Evolutionary conservation across 2,329 filamentous ascomycete species (phyloP).

Genomic region (Ceratocystis huliohia): DNA sequence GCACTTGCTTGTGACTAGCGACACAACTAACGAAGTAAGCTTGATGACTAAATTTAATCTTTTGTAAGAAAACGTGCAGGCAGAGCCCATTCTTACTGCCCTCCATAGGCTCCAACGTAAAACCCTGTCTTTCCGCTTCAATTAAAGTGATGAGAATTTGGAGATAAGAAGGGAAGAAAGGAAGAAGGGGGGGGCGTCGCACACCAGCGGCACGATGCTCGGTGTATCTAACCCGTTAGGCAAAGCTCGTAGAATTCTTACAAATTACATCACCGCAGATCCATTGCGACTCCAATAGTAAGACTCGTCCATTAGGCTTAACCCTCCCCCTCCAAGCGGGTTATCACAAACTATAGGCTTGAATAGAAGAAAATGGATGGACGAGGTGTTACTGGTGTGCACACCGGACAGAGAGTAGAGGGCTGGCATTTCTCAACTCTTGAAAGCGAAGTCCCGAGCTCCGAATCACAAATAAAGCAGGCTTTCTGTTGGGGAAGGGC

Average conservation of each 20-base stretch:
- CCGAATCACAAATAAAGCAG: background rate
- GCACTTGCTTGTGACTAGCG: background rate
- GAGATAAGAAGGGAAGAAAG: background rate
- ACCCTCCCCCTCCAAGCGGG: background rate
- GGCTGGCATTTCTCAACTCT: background rate
- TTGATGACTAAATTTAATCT: background rate
- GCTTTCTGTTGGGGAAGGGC: background rate
- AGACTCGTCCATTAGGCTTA: background rate
- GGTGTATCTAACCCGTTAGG: background rate
- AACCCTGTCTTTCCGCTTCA: too few relatives aligned
- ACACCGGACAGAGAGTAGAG: background rate
- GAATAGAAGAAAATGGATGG: background rate
- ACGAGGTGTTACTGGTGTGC: too few relatives aligned
- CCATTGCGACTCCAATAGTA: background rate
- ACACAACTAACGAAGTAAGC: background rate
- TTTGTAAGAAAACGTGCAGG: background rate
- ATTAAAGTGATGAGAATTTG: slow-evolving; percentile 1
- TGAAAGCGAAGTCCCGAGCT: background rate
- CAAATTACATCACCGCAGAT: background rate
- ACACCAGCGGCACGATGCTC: background rate
- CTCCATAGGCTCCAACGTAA: background rate
- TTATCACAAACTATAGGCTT: background rate
- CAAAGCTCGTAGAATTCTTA: background rate
- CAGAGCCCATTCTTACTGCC: too few relatives aligned
- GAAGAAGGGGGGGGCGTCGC: background rate